Evolutionary conservation across 129 eudicot genomes (phyloP).

Genomic region (Ambrosia artemisiifolia): DNA sequence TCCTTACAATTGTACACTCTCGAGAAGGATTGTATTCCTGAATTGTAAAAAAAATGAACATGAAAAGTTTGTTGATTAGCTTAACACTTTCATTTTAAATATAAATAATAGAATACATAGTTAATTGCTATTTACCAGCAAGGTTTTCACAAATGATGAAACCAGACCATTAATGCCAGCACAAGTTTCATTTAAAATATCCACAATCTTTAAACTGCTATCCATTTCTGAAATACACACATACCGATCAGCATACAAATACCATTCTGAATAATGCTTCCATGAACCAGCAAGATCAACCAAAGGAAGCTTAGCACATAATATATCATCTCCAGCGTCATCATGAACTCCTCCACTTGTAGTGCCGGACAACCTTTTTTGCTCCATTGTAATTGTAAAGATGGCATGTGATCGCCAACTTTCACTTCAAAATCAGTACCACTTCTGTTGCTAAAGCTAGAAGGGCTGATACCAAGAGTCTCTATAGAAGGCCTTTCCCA

Average conservation of each 20-base stretch:
- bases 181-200: conserved; percentile 41
- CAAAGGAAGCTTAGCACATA: conserved; percentile 81
- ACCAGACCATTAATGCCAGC: conserved; percentile 80
- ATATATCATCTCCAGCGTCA: conserved; percentile 67
- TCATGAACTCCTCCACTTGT: conserved; percentile 41
- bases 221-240: too few relatives aligned
- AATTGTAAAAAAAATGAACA: background rate
- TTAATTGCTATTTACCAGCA: conserved; percentile 55
- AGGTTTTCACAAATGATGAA: conserved; percentile 75
- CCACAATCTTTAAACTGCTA: conserved; percentile 77
- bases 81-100: background rate
- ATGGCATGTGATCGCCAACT: conserved; percentile 99
- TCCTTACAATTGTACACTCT: conserved; percentile 88
- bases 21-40: conserved; percentile 98
- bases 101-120: background rate
- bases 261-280: too few relatives aligned
- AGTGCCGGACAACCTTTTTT: conserved; percentile 40
- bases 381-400: conserved; percentile 90
- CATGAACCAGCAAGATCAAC: conserved; percentile 98
- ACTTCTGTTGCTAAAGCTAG: too few relatives aligned
- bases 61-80: conserved; percentile 6
- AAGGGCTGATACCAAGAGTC: too few relatives aligned
- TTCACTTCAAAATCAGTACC: too few relatives aligned
- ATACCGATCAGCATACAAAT: too few relatives aligned
- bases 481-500: too few relatives aligned